Evolutionary conservation across 352 stramenopile genomes (phyloP), one percentile per base, ranked within the genome.

Genomic region (Nothophytophthora sp.): DNA sequence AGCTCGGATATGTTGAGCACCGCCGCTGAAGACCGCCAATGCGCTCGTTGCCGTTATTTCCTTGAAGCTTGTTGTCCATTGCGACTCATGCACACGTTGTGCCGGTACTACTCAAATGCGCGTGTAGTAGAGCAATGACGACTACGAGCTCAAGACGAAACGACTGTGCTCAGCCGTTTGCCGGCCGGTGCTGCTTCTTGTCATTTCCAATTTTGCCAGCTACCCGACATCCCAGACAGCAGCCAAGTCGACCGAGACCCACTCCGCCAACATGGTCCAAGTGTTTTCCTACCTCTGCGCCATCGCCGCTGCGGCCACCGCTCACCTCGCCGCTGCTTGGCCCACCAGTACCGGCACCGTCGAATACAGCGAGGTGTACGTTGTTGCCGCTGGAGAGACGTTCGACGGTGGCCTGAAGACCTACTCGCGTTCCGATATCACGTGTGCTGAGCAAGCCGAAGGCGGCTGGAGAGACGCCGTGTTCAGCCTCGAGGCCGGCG

Each of bases 351-450:
- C 50, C 39, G 64, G 64, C 20, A 54, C 54, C 33, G 50, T 70
- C 22, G 37, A 60, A 46, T 67, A 64, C 62, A 52, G 36, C 32
- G 60, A 38, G 4, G 50, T 69, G 35, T 70, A 72, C 39, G 59
- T 67, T 22, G 60, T 71, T 15, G 50, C 54, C 13, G 64, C 60
- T 8, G 64, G 55, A 5, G 61, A 64, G 29, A 63, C 55, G 16
- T 69, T 69, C 24, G 60, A 69, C 38, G 60, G 60, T 18, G 39
- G 60, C 23, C 42, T 70, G 8, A 75, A 79, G 50, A 79, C 57
- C 15, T 78, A 78, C 57, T 56, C 75, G 35, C 63, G 63, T 5
- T 73, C 59, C 5, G 60, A 73, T 38, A 70, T 69, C 45, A 63
- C 48, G 10, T 73, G 63, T 40, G 42, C 54, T 3, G 54, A 50